These are phyloP conservation scores for Catharanthus roseus DNA, from an alignment of 257 asterid species.

Conservation along the genomic window DNA sequence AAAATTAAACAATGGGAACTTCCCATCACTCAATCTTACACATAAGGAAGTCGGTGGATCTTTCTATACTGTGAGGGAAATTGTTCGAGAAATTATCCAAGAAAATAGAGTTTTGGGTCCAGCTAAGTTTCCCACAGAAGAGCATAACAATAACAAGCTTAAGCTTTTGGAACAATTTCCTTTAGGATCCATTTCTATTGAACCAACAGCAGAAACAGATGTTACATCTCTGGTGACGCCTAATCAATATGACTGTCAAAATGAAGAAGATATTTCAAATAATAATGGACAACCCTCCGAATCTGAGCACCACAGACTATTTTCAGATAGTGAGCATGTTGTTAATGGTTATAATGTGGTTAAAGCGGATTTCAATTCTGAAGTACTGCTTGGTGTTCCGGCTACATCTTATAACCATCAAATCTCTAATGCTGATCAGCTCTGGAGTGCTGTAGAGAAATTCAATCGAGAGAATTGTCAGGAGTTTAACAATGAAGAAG, in stretches of 20 bases:
- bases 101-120: constrained; percentile 88
- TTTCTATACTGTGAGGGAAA: constrained; percentile 79
- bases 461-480: background rate
- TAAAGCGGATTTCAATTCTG: constrained; percentile 7
- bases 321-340: constrained; percentile 20
- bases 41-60: constrained; percentile 98
- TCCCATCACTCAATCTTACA: constrained; percentile 79
- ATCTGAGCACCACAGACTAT: constrained; percentile 20
- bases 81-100: constrained; percentile 84
- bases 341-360: constrained; percentile 6
- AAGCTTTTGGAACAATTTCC: constrained; percentile 49
- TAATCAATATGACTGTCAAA: constrained; percentile 18
- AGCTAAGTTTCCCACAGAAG: constrained; percentile 43
- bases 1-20: constrained; percentile 53
- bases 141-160: constrained; percentile 29
- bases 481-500: constrained; percentile 3
- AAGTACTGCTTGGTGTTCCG: background rate
- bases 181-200: constrained; percentile 58
- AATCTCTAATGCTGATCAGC: constrained; percentile 6
- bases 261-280: constrained; percentile 27
- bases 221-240: constrained; percentile 14
- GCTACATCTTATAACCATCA: constrained; percentile 5
- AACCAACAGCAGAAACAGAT: constrained; percentile 35
- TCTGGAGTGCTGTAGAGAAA: constrained; percentile 4
- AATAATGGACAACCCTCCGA: constrained; percentile 19